Evolutionary conservation across 1,139 yeast species (phyloP).

Genomic region (Candida sp.): DNA sequence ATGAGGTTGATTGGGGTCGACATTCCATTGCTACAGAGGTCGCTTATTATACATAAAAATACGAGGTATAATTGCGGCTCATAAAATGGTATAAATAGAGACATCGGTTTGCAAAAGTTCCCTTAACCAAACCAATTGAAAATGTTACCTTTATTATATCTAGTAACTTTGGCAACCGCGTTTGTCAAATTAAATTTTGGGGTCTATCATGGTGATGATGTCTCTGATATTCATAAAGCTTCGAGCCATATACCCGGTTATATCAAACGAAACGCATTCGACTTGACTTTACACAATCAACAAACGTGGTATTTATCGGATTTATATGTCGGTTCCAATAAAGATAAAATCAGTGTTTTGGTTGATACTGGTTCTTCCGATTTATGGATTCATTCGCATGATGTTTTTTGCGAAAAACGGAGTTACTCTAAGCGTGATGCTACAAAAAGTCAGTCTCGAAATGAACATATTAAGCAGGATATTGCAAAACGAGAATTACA

Average conservation of each 20-base stretch:
- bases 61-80: too few relatives aligned
- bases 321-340: background rate
- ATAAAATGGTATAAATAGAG: too few relatives aligned
- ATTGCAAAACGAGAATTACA: too few relatives aligned
- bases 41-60: too few relatives aligned
- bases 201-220: slow-evolving; percentile 22
- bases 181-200: slow-evolving; percentile 14
- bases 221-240: slow-evolving; percentile 12
- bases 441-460: too few relatives aligned
- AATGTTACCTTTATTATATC: background rate
- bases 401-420: slow-evolving; percentile 16
- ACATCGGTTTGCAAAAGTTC: too few relatives aligned
- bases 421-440: too few relatives aligned
- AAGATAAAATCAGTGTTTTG: slow-evolving; percentile 7
- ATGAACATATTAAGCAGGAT: too few relatives aligned
- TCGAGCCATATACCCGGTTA: slow-evolving; percentile 4
- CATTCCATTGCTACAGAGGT: too few relatives aligned
- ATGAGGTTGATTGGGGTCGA: too few relatives aligned
- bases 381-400: slow-evolving; percentile 25
- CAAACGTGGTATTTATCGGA: background rate
- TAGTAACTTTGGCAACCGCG: background rate
- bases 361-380: slow-evolving; percentile 30
- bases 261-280: slow-evolving; percentile 7
- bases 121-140: too few relatives aligned
- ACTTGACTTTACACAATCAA: background rate